Evolutionary conservation across 202 grass and related monocot genomes (phyloP).

Genomic region (Cymbopogon flexuosus): DNA sequence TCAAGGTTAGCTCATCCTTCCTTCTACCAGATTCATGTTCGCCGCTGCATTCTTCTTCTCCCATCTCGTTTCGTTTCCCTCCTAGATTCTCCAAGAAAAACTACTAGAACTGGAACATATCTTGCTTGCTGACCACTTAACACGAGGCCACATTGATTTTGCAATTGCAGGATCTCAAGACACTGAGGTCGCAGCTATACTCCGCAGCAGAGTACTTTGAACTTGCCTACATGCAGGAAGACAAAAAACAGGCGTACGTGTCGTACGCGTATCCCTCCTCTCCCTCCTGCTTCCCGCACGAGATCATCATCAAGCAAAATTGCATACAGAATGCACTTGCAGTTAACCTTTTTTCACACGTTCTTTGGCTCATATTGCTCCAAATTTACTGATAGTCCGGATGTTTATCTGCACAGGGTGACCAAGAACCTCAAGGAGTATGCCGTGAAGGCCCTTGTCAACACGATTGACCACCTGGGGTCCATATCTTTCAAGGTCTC

Average conservation of each 20-base stretch:
- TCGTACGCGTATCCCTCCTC: background rate
- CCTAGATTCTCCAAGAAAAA: background rate
- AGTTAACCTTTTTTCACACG: background rate
- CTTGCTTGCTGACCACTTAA: background rate
- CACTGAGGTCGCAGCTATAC: slow-evolving; percentile 71
- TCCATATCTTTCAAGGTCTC: slow-evolving; percentile 89
- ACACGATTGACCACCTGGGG: slow-evolving; percentile 87
- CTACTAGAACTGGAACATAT: background rate
- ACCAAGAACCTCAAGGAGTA: slow-evolving; percentile 71
- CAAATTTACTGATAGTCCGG: background rate
- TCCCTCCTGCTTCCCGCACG: background rate
- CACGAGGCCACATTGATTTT: background rate
- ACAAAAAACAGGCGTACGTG: slow-evolving; percentile 60
- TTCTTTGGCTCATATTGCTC: background rate
- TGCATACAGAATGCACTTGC: slow-evolving; percentile 1
- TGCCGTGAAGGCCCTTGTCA: slow-evolving; percentile 75
- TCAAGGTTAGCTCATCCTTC: slow-evolving; percentile 44
- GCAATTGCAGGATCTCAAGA: slow-evolving; percentile 70
- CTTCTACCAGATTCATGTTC: background rate
- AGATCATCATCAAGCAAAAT: background rate
- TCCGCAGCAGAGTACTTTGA: slow-evolving; percentile 95
- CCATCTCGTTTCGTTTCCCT: background rate
- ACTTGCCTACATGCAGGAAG: slow-evolving; percentile 58
- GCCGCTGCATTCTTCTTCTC: background rate
- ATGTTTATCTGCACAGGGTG: slow-evolving; percentile 42